Percentiles rank a stretch among this genome's conserved stretches.
Conservation (phyloP, 2,329 filamentous ascomycete species). For the Cordyceps cateniannulata region DNA sequence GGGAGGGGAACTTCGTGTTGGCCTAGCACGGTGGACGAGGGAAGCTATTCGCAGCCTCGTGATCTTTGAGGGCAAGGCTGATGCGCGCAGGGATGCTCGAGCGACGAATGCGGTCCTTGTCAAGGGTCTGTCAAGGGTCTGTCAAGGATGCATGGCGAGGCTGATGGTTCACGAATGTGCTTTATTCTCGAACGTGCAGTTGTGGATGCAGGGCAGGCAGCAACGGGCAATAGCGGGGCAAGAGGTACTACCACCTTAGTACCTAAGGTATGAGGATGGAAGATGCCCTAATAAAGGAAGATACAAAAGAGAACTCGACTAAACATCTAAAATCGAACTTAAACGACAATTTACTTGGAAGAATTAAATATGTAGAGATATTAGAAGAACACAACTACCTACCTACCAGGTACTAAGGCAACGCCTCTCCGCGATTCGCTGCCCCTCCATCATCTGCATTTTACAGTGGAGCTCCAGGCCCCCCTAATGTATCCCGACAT, state of each 20-base stretch:
- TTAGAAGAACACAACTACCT: no score
- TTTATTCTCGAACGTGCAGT: not conserved
- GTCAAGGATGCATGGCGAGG: not conserved
- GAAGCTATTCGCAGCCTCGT: not conserved
- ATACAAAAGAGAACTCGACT: no score
- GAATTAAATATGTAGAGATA: no score
- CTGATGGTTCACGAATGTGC: not conserved
- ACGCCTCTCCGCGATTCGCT: not conserved
- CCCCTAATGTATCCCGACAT: not conserved
- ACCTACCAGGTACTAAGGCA: no score
- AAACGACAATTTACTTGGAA: no score
- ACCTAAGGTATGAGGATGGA: not conserved
- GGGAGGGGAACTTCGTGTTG: not conserved
- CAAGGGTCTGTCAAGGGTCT: constrained; percentile 6
- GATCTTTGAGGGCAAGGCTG: not conserved
- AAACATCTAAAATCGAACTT: no score
- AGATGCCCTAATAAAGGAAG: no score
- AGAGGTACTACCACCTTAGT: not conserved
- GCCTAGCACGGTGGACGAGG: not conserved
- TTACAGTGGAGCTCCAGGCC: not conserved
- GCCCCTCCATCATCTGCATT: not conserved
- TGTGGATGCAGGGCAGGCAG: not conserved
- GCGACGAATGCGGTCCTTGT: not conserved
- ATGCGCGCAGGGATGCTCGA: constrained; percentile 4
- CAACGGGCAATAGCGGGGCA: not conserved